A percentile compares a stretch with the other conserved stretches of the same genome.
phyloP scores from a whole-genome alignment of 2,329 filamentous ascomycete genomes.

The Truncatella angustata region DNA sequence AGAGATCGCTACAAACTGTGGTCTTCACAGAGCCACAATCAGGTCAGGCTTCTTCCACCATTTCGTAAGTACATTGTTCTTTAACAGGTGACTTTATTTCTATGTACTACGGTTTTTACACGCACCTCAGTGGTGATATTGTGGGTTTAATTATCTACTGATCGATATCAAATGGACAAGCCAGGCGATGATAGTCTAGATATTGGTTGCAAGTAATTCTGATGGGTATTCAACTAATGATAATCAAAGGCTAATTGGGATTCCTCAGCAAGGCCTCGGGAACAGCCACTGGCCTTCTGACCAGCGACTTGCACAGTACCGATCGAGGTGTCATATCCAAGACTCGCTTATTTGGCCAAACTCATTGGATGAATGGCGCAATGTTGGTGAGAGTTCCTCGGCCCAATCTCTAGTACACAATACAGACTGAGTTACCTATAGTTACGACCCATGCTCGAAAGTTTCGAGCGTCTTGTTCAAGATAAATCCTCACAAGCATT shows the following conservation, averaged over 20 bases:
- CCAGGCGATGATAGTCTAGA: background rate
- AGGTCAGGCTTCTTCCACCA: too few species aligned
- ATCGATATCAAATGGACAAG: too few species aligned
- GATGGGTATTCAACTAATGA: too few species aligned
- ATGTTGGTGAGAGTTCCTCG: constrained; percentile 35
- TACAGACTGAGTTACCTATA: constrained; percentile 17
- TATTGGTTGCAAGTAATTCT: background rate
- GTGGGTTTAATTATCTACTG: too few species aligned
- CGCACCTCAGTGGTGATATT: too few species aligned
- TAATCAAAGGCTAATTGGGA: constrained; percentile 17
- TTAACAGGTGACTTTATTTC: too few species aligned
- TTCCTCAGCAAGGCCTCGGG: constrained; percentile 15
- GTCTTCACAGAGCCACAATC: too few species aligned
- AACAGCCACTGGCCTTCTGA: constrained; percentile 25
- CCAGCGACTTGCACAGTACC: constrained; percentile 29
- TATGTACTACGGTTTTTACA: too few species aligned
- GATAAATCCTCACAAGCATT: constrained; percentile 35
- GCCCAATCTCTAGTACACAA: constrained; percentile 8
- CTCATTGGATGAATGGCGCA: constrained; percentile 54
- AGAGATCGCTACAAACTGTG: too few species aligned
- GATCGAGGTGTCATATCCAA: constrained; percentile 51
- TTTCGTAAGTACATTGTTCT: too few species aligned
- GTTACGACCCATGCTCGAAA: constrained; percentile 42
- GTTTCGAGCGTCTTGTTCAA: constrained; percentile 39
- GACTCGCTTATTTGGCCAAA: constrained; percentile 54